Evolutionary conservation across 768 basidiomycete genomes (phyloP), one percentile per base, ranked within the genome.

Genomic region (Lactarius tabidus): DNA sequence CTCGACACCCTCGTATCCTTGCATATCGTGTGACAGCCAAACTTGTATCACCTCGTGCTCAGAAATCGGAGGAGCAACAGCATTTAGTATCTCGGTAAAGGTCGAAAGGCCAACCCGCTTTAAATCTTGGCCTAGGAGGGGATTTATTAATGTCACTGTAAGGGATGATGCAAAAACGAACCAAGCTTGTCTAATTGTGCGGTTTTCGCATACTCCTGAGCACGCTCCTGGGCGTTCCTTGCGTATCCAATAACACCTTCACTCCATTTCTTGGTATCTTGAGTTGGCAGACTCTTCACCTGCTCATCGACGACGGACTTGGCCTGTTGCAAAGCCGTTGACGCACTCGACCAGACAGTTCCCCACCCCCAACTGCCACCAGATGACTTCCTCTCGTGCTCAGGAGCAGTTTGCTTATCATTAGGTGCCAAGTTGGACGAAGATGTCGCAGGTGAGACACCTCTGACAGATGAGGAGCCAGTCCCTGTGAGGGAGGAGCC

Each of bases 1-100:
- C 77, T 98, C 96, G 51, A 98, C 84, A 8, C 97, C 97, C 63
- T 95, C 94, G 73, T 96, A 98, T 20, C 97, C 97, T 68, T 84
- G 81, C 95, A 99, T 95, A 70, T 97, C 95, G 77, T 98, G 95
- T 72, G 89, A 90, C 43, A 99, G 78, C 90, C 92, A 93, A 9
- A 99, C 88, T 74, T 97, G 87, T 68, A 99, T 95, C 18, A 98
- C 93, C 76, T 99, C 97, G 74, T 98, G 96, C 75, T 96, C 95
- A 29, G 95, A 92, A 71, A 98, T 98, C 15, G 97, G 97, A 48
- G 97, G 97, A 0, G 97, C 97, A 65, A 99, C 96, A 33, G 90
- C 96, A 74, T 98, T 96, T 58, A 99, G 79, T 62, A 99, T 88
- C 63, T 96, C 95, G 2, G 86, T 92, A 31, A 98, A 78, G 3